Evolutionary conservation across 306 rosid genomes (phyloP).

Genomic region (Vigna angularis): DNA sequence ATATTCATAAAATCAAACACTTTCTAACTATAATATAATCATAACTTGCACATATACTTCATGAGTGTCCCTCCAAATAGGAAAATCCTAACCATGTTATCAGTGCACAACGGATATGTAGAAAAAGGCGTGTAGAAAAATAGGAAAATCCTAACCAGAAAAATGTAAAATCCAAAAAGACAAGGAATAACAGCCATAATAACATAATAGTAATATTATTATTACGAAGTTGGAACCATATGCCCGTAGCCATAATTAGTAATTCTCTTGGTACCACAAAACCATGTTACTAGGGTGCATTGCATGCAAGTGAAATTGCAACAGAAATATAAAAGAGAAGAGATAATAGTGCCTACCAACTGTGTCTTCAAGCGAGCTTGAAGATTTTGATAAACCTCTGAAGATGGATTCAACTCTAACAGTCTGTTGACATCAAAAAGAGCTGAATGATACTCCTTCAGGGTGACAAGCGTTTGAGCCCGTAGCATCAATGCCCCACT

Average conservation of each 20-base stretch:
- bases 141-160: background rate
- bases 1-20: background rate
- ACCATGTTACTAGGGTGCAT: slow-evolving; percentile 15
- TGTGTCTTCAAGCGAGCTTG: slow-evolving; percentile 86
- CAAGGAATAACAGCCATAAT: background rate
- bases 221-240: slow-evolving; percentile 5
- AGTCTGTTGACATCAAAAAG: slow-evolving; percentile 93
- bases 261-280: slow-evolving; percentile 5
- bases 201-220: background rate
- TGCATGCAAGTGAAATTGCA: slow-evolving; percentile 36
- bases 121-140: background rate
- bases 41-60: slow-evolving; percentile 17
- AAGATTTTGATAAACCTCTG: slow-evolving; percentile 93
- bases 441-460: slow-evolving; percentile 88
- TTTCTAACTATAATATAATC: background rate
- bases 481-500: slow-evolving; percentile 90
- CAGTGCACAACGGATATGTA: no score
- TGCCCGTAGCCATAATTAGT: background rate
- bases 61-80: background rate
- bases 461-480: slow-evolving; percentile 85
- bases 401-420: slow-evolving; percentile 84
- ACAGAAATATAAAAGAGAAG: slow-evolving; percentile 29
- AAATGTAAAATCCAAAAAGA: background rate
- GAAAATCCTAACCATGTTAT: background rate
- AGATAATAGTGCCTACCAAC: slow-evolving; percentile 65